Evolutionary conservation across 2,329 filamentous ascomycete genomes (phyloP).

Genomic region (Colletotrichum salicis): DNA sequence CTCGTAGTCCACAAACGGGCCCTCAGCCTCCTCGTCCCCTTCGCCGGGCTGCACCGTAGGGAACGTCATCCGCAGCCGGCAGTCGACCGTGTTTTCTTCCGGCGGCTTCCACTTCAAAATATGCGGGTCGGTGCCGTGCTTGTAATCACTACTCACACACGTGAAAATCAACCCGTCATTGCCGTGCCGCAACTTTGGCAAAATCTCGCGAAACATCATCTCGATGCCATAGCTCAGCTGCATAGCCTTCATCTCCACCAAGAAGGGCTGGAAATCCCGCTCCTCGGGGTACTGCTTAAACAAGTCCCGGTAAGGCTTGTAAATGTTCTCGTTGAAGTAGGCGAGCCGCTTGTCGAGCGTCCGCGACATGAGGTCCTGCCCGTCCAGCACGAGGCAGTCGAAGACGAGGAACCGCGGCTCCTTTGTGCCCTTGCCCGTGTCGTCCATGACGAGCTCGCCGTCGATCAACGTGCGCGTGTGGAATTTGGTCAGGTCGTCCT

Average conservation of each 20-base stretch:
- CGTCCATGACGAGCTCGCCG: constrained; percentile 91
- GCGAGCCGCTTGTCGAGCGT: constrained; percentile 89
- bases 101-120: constrained; percentile 99
- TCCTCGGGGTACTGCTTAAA: constrained; percentile 76
- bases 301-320: constrained; percentile 74
- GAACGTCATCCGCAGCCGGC: constrained; percentile 82
- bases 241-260: constrained; percentile 87
- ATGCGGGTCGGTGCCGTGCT: constrained; percentile 88
- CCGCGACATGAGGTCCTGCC: constrained; percentile 78
- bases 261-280: constrained; percentile 77
- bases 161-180: constrained; percentile 99
- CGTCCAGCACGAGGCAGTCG: constrained; percentile 87
- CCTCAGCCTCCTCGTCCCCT: constrained; percentile 71
- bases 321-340: constrained; percentile 83
- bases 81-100: constrained; percentile 94
- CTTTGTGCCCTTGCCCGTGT: constrained; percentile 71
- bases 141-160: constrained; percentile 87
- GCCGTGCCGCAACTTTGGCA: constrained; percentile 87
- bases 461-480: constrained; percentile 87
- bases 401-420: constrained; percentile 91
- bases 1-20: constrained; percentile 81
- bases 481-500: constrained; percentile 72
- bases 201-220: constrained; percentile 89
- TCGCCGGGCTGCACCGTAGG: constrained; percentile 76
- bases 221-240: constrained; percentile 89